These are phyloP conservation scores for Angophora floribunda DNA, from an alignment of 345 rosid genomes.

Conservation along the genomic window DNA sequence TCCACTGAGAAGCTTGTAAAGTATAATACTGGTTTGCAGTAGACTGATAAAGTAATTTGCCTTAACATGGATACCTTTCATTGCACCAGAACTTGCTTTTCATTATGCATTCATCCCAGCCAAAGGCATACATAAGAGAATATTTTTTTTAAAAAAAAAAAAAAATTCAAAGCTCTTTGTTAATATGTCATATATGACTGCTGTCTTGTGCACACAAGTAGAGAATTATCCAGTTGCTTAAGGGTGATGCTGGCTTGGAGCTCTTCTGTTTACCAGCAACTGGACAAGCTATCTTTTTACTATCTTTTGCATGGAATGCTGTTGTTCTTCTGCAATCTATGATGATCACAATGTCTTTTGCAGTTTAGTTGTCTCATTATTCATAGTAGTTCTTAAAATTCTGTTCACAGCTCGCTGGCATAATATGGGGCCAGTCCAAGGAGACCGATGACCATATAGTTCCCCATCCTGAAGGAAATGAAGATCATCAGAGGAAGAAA, in stretches of 20 bases:
- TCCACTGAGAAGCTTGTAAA: neutral
- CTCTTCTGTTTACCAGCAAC: neutral
- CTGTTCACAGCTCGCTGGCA: conserved; percentile 63
- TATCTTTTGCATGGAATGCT: neutral
- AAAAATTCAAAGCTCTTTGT: neutral
- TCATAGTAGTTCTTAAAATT: neutral
- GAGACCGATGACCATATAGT: conserved; percentile 71
- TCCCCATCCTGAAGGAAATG: conserved; percentile 46
- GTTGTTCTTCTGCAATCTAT: neutral
- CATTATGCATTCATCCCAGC: neutral
- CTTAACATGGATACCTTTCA: neutral
- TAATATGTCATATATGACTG: neutral
- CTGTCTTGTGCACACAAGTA: neutral
- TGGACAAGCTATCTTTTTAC: neutral
- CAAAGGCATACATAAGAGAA: neutral
- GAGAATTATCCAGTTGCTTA: neutral
- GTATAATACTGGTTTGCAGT: neutral
- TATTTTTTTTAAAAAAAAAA: neutral
- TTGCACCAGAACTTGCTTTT: neutral
- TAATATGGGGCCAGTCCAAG: conserved; percentile 80
- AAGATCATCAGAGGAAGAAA: conserved; percentile 35
- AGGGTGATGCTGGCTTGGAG: neutral
- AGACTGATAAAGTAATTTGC: neutral
- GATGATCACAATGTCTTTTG: neutral
- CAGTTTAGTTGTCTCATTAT: neutral